These are phyloP conservation scores for Anaeramoeba flamelloides DNA, from an alignment of 78 protist genomes.

Conservation along the genomic window DNA sequence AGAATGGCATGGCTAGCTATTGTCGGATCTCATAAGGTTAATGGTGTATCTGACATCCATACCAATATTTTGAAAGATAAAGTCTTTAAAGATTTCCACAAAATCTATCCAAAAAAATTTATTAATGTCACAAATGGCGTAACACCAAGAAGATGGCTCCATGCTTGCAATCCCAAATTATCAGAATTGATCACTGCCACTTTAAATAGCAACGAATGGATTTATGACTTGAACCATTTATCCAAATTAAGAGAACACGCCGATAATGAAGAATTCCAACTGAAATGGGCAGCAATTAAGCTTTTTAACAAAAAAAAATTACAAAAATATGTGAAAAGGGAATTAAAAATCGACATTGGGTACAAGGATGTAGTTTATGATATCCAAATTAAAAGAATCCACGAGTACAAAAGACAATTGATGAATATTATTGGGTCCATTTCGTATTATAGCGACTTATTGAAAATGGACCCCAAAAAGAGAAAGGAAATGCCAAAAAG, in stretches of 20 bases:
- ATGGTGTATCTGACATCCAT: constrained; percentile 89
- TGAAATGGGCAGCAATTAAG: no score
- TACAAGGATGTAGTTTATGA: no score
- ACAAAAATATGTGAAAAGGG: no score
- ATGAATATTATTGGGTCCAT: constrained; percentile 54
- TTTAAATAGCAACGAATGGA: constrained; percentile 49
- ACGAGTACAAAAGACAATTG: constrained; percentile 90
- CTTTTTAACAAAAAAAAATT: no score
- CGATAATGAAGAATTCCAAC: no score
- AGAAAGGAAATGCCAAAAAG: constrained; percentile 53
- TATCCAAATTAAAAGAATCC: constrained; percentile 88
- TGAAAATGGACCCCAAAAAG: no score
- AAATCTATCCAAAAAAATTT: constrained; percentile 62
- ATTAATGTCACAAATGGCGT: constrained; percentile 86
- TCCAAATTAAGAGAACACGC: no score
- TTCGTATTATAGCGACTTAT: no score
- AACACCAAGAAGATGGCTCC: constrained; percentile 87
- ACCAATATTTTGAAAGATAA: constrained; percentile 57
- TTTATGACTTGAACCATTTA: constrained; percentile 37
- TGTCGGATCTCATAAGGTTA: constrained; percentile 65
- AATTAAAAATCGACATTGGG: constrained; percentile 70
- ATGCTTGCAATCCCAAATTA: constrained; percentile 59
- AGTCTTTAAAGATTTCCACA: no score
- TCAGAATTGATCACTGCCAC: constrained; percentile 34
- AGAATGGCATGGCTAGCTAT: constrained; percentile 82